These are phyloP conservation scores for Leucosporidium yakuticum DNA, from an alignment of 768 basidiomycete species.

Conservation along the genomic window DNA sequence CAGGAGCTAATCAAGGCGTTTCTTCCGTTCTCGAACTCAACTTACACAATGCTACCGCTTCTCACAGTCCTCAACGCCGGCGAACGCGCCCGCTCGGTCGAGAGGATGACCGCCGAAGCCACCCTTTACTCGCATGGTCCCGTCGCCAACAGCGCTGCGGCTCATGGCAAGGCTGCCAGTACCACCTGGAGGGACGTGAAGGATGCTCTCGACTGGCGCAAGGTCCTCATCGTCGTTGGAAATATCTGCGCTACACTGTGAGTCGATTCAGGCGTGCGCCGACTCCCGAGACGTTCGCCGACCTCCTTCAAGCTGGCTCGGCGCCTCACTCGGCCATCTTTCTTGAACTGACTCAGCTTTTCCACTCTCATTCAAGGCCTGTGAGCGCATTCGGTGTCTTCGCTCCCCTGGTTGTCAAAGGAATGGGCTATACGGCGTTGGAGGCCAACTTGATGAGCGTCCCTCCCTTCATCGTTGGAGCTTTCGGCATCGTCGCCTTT, in stretches of 20 bases:
- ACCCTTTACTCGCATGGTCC: background rate
- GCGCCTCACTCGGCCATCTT: too few relatives aligned
- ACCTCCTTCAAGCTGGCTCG: too few relatives aligned
- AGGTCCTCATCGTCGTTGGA: slow-evolving; percentile 21
- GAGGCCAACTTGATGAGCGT: slow-evolving; percentile 25
- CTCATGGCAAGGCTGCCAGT: too few relatives aligned
- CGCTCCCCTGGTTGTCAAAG: slow-evolving; percentile 5
- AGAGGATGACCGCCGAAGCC: slow-evolving; percentile 6
- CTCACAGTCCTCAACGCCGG: slow-evolving; percentile 13
- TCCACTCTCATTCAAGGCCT: background rate
- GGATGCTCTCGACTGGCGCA: slow-evolving; percentile 19
- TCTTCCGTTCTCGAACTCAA: too few relatives aligned
- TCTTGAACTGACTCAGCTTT: background rate
- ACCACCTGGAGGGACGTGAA: background rate
- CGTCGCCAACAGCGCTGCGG: background rate
- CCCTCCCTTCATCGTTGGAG: slow-evolving; percentile 32
- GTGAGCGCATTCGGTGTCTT: slow-evolving; percentile 9
- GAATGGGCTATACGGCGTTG: slow-evolving; percentile 13
- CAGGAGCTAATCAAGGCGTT: too few relatives aligned
- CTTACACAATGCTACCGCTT: background rate
- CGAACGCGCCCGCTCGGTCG: background rate
- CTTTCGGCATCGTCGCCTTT: slow-evolving; percentile 38
- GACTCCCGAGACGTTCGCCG: too few relatives aligned
- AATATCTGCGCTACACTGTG: slow-evolving; percentile 9
- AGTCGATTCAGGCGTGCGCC: background rate